Conservation (phyloP, 2,329 filamentous ascomycete species). For the Xylaria sp. region DNA sequence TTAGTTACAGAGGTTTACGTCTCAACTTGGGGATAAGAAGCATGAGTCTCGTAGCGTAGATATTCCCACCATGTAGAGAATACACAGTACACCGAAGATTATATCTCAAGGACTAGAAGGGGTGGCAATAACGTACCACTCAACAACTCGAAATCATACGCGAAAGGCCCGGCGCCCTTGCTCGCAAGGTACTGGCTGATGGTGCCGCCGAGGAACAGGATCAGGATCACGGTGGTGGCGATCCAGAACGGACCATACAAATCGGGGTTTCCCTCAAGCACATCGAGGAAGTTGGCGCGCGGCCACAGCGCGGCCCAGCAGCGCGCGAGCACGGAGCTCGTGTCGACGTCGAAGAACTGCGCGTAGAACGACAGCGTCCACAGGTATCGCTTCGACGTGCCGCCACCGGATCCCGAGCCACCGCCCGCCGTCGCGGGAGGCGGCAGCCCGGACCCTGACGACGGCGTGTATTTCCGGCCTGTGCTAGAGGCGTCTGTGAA, state of each 20-base stretch:
- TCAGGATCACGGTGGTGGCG: constrained; percentile 95
- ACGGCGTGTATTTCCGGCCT: constrained; percentile 61
- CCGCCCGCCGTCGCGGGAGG: constrained; percentile 64
- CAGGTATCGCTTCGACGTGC: constrained; percentile 80
- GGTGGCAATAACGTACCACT: constrained; percentile 67
- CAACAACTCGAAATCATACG: constrained; percentile 90
- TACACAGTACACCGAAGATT: no score
- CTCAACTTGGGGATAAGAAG: no score
- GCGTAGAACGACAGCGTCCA: constrained; percentile 95
- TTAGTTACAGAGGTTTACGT: constrained; percentile 27
- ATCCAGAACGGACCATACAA: constrained; percentile 99
- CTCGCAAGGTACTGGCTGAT: constrained; percentile 89
- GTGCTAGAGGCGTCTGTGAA: constrained; percentile 72
- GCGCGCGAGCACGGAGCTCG: constrained; percentile 84
- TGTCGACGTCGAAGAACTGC: constrained; percentile 99
- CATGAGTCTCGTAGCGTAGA: no score
- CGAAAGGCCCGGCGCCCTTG: constrained; percentile 76
- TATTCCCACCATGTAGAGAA: no score
- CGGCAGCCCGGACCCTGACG: constrained; percentile 64
- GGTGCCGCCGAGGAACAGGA: constrained; percentile 93
- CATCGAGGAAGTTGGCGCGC: constrained; percentile 93
- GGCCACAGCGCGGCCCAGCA: constrained; percentile 92
- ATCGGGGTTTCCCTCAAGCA: constrained; percentile 95
- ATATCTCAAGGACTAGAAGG: no score
- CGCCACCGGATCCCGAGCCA: constrained; percentile 47